phyloP scores from a whole-genome alignment of 305 asterid genomes.

The Rubia peregrina region DNA sequence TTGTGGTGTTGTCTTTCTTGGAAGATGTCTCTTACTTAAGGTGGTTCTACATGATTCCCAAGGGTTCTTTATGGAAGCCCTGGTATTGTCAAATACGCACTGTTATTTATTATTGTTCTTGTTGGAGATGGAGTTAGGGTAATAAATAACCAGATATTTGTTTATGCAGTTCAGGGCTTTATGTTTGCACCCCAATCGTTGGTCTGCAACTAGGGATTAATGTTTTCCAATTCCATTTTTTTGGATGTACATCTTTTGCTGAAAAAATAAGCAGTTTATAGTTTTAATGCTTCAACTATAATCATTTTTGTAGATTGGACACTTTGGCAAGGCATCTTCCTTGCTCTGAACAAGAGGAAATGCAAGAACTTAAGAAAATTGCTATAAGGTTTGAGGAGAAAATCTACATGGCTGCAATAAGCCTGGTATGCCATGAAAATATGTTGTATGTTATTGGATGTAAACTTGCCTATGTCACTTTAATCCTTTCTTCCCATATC shows the following conservation, averaged over 20 bases:
- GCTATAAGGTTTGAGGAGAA: conserved; percentile 65
- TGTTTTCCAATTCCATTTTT: neutral
- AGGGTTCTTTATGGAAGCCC: neutral
- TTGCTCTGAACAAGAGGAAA: conserved; percentile 49
- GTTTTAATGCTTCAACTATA: neutral
- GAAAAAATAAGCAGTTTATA: neutral
- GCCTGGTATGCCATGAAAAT: conserved; percentile 36
- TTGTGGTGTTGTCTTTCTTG: neutral
- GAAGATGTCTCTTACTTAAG: neutral
- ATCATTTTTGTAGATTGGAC: conserved; percentile 39
- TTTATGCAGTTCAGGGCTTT: neutral
- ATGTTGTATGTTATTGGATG: neutral
- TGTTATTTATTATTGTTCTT: neutral
- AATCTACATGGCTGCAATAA: conserved; percentile 52
- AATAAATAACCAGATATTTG: neutral
- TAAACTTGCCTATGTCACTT: conserved; percentile 5
- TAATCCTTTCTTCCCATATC: neutral
- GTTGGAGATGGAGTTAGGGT: neutral
- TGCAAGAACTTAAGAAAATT: conserved; percentile 54
- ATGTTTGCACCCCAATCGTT: neutral
- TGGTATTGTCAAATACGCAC: neutral
- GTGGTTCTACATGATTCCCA: neutral
- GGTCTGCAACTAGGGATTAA: neutral
- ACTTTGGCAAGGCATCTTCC: conserved; percentile 61
- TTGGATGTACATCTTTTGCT: no score